Evolutionary conservation across 768 basidiomycete species (phyloP), one percentile per base, ranked within the genome.

Genomic region (Dentipellis sp.): DNA sequence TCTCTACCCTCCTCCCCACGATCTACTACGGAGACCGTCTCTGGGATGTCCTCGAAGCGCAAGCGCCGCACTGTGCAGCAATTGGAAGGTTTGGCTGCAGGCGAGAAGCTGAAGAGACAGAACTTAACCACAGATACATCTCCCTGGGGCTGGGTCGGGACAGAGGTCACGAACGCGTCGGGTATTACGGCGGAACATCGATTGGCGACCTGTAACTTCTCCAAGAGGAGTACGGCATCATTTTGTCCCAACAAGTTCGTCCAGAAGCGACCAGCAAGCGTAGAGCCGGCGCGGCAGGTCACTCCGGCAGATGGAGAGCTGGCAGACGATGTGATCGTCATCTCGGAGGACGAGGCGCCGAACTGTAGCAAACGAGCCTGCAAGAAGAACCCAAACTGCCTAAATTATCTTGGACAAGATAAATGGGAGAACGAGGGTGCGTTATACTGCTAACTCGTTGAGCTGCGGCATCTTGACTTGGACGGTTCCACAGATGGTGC

Each of bases 361-460:
- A 63, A 67, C 14, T 92, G 91, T 65, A 74, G 67, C 56, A 82
- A 79, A 63, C 85, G 79, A 57, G 29, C 52, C 5, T 98, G 95
- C 70, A 84, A 79, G 62, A 69, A 69, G 50, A 94, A 93, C 65
- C 88, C 91, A 9, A 81, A 85, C 52, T 97, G 95, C 68, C 72
- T 94, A 54, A 95, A 94, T 67, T 84, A 91, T 70, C 71, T 97
- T 34, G 91, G 91, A 5, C 91, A 91, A 63, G 83, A 86, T 23
- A 75, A 76, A 59, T 95, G 92, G 87, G 86, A 90, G 66, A 73
- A 80, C 57, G 77, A 81, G 76, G 83, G 89, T 85, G 19, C 51
- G 72, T 42, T 29, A n/a, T 53, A 61, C 54, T 55, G 62, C 57
- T 56, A 61, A 52, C 36, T 57, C 53, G 53, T 38, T 14, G 42